phyloP scores from a whole-genome alignment of 2,329 filamentous ascomycete species.

The Iodosphaeria phyllophila region DNA sequence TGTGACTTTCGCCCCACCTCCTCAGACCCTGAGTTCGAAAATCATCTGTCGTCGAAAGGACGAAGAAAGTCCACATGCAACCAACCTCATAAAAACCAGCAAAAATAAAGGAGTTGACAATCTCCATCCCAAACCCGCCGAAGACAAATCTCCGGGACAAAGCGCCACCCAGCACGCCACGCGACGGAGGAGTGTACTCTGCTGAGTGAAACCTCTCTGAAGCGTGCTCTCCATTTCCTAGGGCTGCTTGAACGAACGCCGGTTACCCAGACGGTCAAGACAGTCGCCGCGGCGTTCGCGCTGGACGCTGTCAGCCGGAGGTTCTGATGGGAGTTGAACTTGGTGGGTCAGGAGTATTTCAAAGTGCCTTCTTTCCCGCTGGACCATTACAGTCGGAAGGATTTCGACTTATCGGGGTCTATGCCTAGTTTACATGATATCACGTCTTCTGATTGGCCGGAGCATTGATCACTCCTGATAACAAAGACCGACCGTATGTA shows the following conservation, averaged over 20 bases:
- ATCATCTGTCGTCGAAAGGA: no score
- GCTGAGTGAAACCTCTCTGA: conserved; percentile 57
- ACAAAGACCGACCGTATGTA: no score
- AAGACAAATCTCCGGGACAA: conserved; percentile 40
- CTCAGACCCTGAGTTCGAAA: no score
- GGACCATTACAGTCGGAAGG: conserved; percentile 41
- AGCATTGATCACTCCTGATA: no score
- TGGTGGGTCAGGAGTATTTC: conserved; percentile 25
- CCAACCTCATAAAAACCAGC: conserved; percentile 17
- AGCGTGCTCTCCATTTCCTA: conserved; percentile 53
- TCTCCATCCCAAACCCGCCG: conserved; percentile 34
- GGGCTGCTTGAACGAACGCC: conserved; percentile 40
- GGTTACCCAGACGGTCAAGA: conserved; percentile 49
- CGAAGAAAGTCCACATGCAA: neutral
- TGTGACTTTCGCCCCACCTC: no score
- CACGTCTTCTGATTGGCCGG: no score
- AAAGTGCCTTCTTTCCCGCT: conserved; percentile 35
- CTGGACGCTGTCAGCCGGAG: conserved; percentile 38
- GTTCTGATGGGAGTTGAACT: conserved; percentile 36
- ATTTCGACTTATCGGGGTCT: conserved; percentile 3
- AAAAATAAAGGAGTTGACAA: conserved; percentile 24
- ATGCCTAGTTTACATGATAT: no score
- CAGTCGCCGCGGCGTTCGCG: conserved; percentile 47
- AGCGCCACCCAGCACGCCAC: conserved; percentile 53
- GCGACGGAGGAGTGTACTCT: conserved; percentile 53